A percentile compares a stretch with the other conserved stretches of the same genome.
These are phyloP conservation scores for Fraxinus xanthoxyloides DNA, from an alignment of 305 asterid species.

Conservation along the genomic window DNA sequence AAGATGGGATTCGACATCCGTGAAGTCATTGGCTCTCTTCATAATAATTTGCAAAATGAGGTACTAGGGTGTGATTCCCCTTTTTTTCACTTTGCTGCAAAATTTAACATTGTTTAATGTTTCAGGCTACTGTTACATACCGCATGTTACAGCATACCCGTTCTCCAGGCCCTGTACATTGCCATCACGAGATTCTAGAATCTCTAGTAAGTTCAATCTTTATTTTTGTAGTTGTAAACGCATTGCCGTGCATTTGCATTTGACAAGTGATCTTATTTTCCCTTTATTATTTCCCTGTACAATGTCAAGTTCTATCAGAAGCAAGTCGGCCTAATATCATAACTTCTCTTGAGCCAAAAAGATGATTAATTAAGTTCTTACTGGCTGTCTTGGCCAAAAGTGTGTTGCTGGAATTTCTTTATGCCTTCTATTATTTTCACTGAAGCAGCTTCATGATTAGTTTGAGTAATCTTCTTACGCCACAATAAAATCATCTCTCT, in stretches of 20 bases:
- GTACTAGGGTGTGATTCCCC: conserved; percentile 24
- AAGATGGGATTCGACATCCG: conserved; percentile 42
- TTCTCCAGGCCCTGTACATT: conserved; percentile 24
- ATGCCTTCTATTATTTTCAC: neutral
- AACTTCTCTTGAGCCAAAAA: neutral
- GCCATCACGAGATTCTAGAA: conserved; percentile 24
- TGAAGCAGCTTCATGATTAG: neutral
- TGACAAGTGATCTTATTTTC: neutral
- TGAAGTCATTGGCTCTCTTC: conserved; percentile 47
- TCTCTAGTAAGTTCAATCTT: conserved; percentile 27
- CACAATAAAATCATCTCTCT: neutral
- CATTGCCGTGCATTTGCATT: neutral
- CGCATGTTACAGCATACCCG: conserved; percentile 43
- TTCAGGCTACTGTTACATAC: conserved; percentile 55
- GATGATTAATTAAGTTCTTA: neutral
- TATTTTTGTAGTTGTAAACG: neutral
- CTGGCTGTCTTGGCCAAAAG: neutral
- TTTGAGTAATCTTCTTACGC: neutral
- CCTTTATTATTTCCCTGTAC: neutral
- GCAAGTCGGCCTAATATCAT: neutral
- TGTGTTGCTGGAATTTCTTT: neutral
- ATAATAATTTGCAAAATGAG: conserved; percentile 47
- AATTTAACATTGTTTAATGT: conserved; percentile 7
- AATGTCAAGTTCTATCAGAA: neutral
- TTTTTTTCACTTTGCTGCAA: neutral